Conservation (phyloP, 106 monocot species). For the Dendrobium chrysotoxum region DNA sequence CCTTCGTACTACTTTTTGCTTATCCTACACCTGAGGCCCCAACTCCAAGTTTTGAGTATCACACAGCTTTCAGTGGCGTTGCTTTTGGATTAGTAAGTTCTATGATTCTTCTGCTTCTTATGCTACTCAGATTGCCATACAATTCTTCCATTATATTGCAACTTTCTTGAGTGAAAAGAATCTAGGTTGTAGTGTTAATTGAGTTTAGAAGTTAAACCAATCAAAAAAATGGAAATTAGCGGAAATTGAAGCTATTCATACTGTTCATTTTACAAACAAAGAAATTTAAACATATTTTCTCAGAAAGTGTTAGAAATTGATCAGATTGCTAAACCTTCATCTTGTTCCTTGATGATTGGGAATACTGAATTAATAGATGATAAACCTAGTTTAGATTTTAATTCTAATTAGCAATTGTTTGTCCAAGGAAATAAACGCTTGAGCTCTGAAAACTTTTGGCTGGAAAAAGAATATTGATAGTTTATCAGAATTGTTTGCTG, state of each 20-base stretch:
- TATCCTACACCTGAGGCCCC: conserved; percentile 88
- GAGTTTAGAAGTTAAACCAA: neutral
- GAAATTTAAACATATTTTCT: neutral
- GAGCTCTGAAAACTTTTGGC: neutral
- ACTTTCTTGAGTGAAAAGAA: neutral
- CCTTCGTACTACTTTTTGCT: conserved; percentile 64
- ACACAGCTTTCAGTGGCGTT: conserved; percentile 77
- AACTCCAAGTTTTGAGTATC: conserved; percentile 90
- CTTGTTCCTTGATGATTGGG: too few relatives aligned
- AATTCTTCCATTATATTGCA: neutral
- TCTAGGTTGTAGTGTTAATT: neutral
- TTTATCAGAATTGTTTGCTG: neutral
- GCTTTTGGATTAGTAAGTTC: conserved; percentile 91
- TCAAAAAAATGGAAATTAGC: neutral
- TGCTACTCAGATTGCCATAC: neutral
- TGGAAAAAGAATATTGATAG: neutral
- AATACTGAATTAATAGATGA: neutral
- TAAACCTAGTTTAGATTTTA: neutral
- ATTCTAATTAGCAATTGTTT: neutral
- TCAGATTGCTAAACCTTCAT: too few relatives aligned
- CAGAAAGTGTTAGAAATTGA: neutral
- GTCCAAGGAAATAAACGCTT: neutral
- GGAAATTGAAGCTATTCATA: too few relatives aligned
- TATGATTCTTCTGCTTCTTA: neutral
- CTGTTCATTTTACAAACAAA: neutral